These are phyloP conservation scores for Thraustochytrium sp. DNA, from an alignment of 352 stramenopile species.

Conservation along the genomic window DNA sequence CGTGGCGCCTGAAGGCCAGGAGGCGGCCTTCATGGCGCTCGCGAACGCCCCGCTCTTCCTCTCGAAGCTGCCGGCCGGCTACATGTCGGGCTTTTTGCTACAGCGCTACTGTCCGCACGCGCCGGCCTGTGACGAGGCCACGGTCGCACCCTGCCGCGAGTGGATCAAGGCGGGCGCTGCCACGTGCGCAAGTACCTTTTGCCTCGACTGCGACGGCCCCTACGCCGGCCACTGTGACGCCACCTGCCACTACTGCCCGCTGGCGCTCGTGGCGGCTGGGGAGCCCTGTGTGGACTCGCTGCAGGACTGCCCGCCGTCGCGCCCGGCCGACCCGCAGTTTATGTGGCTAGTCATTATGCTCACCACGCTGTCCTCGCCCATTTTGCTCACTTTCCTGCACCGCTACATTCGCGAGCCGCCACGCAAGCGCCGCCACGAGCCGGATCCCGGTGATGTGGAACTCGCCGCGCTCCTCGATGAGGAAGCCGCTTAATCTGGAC, in stretches of 20 bases:
- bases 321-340: neutral
- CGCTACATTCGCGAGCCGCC: conserved; percentile 49
- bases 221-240: neutral
- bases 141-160: conserved; percentile 58
- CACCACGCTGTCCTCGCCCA: conserved; percentile 53
- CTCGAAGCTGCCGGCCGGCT: conserved; percentile 59
- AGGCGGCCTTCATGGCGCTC: conserved; percentile 62
- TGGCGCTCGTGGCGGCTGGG: neutral
- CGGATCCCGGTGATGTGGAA: neutral
- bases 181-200: conserved; percentile 47
- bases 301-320: neutral
- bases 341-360: conserved; percentile 63
- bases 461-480: neutral
- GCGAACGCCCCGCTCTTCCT: conserved; percentile 59
- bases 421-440: neutral
- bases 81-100: conserved; percentile 59
- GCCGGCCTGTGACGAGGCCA: neutral
- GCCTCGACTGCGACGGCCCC: neutral
- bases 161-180: conserved; percentile 35
- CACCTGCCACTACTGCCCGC: neutral
- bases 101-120: conserved; percentile 35
- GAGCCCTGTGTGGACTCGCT: neutral
- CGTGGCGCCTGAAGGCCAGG: conserved; percentile 56
- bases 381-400: conserved; percentile 56
- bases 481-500: neutral